Evolutionary conservation across 1,139 yeast genomes (phyloP), one percentile per base, ranked within the genome.

Genomic region (Pichia sp.): DNA sequence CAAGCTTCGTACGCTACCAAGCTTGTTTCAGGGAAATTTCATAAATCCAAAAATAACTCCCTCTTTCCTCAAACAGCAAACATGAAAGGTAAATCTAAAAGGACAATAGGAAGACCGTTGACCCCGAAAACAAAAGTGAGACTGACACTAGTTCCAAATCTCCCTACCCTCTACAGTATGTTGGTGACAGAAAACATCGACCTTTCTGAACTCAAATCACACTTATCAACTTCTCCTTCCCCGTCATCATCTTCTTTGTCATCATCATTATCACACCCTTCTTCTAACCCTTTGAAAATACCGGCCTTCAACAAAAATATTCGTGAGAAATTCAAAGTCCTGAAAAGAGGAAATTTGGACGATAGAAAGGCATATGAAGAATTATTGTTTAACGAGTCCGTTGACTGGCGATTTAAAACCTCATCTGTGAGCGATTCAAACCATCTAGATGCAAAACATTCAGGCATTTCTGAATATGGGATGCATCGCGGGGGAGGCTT

Each of bases 71-170:
- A 14, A 14, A 36, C 7, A 27, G 38, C 9, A 2, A 7, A 30
- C 30, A n/a, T 16, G 29, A 54, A 20, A n/a, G 6, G 17, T 2
- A 44, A 44, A 24, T 9, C 20, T 16, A 29, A 45, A 30, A 48
- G 77, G 77, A 59, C 71, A 77, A 83, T 79, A 59, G 75, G 80
- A 4, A 75, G 80, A 56, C 80, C 82, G 6, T 67, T 80, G 33
- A 81, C 80, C 51, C 81, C 83, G 1, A 81, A 80, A 16, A 73
- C 82, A 12, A 71, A 76, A 58, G 76, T 80, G 9, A 73, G 80
- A 52, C 65, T 80, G 24, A 74, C 83, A 0, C 60, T 76, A 46
- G 77, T 77, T 1, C 76, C 80, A 6, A 73, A 76, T 36, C 63
- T 80, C 49, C 66, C 74, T 7, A 65, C 73, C 2, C 66, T 80